Percentiles rank a stretch among this genome's conserved stretches.
phyloP scores from a whole-genome alignment of 768 basidiomycete species.

The Cystofilobasidium ferigula region DNA sequence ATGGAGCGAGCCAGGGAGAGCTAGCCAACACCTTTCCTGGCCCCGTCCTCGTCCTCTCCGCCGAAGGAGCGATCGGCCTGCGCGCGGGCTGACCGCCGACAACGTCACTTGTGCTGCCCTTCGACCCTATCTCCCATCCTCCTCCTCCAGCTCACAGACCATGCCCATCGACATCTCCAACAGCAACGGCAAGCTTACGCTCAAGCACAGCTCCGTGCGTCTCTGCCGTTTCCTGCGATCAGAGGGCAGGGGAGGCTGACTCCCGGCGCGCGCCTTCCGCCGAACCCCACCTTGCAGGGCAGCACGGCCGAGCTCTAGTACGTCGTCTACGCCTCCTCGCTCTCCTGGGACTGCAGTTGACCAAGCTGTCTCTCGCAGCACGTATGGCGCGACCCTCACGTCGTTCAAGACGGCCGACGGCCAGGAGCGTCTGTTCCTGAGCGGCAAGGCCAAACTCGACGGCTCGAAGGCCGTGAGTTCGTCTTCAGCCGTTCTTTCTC shows the following conservation, averaged over 20 bases:
- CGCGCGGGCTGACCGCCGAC: too few species aligned
- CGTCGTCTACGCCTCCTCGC: neutral
- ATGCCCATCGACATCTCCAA: conserved; percentile 5
- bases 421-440: conserved; percentile 68
- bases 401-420: conserved; percentile 59
- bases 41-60: too few species aligned
- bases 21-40: too few species aligned
- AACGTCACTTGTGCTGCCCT: too few species aligned
- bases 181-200: neutral
- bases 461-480: conserved; percentile 66
- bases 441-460: conserved; percentile 64
- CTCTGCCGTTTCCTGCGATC: too few species aligned
- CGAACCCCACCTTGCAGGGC: neutral
- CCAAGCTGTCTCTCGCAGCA: conserved; percentile 26
- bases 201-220: neutral
- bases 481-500: conserved; percentile 34
- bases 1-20: too few species aligned
- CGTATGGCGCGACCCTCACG: conserved; percentile 75
- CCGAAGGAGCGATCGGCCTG: too few species aligned
- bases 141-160: neutral
- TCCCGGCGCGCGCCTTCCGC: too few species aligned
- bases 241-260: neutral
- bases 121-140: neutral
- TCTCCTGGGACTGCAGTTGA: neutral
- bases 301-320: conserved; percentile 24